Conservation (phyloP, 2,329 filamentous ascomycete species). For the Beauveria sp. region DNA sequence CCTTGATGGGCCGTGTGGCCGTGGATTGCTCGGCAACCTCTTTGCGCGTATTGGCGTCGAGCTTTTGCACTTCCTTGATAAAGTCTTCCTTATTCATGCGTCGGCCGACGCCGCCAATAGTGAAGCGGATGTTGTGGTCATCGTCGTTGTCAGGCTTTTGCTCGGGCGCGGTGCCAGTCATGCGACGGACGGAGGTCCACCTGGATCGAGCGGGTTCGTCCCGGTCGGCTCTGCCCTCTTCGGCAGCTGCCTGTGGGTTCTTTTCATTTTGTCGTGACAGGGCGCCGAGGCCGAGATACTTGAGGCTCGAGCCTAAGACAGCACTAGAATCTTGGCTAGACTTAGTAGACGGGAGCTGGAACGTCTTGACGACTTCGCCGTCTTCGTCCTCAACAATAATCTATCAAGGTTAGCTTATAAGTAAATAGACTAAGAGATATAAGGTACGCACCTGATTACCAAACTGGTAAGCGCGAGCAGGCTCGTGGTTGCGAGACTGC, state of each 20-base stretch:
- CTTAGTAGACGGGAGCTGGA: conserved; percentile 59
- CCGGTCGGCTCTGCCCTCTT: conserved; percentile 24
- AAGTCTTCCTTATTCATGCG: conserved; percentile 79
- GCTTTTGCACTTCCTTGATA: conserved; percentile 62
- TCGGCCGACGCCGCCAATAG: conserved; percentile 62
- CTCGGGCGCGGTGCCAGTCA: conserved; percentile 14
- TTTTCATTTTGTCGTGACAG: conserved; percentile 35
- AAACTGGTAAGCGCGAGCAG: conserved; percentile 78
- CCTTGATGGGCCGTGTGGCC: conserved; percentile 41
- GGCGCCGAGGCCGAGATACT: conserved; percentile 46
- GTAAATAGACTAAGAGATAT: background rate
- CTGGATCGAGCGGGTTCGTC: conserved; percentile 15
- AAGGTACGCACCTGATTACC: conserved; percentile 60
- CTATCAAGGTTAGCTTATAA: conserved; percentile 31
- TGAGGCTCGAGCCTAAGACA: conserved; percentile 38
- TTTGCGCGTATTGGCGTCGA: conserved; percentile 58
- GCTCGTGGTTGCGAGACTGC: conserved; percentile 51
- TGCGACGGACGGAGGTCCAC: conserved; percentile 4
- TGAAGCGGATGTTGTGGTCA: conserved; percentile 67
- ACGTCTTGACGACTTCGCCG: conserved; percentile 79
- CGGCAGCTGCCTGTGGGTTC: conserved; percentile 21
- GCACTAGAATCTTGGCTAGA: conserved; percentile 32
- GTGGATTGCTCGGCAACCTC: conserved; percentile 46
- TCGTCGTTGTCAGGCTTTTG: conserved; percentile 45
- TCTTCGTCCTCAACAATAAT: conserved; percentile 85